These are phyloP conservation scores for Globisporangium mamillatum DNA, from an alignment of 352 stramenopile species.

Conservation along the genomic window DNA sequence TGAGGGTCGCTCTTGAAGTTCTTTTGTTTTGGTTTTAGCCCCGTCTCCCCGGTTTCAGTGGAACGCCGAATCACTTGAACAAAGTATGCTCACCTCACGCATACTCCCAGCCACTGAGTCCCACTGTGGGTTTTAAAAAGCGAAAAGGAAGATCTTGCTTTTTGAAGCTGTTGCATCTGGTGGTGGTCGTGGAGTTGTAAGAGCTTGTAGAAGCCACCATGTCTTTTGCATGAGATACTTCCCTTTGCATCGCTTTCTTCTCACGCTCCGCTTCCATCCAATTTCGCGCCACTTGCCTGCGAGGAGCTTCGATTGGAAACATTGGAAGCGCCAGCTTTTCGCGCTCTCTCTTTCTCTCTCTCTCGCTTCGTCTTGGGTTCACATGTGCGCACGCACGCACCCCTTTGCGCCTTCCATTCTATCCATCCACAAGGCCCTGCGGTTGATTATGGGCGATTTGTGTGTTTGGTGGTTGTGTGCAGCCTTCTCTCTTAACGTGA, in stretches of 20 bases:
- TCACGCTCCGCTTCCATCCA: neutral
- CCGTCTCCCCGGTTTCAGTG: conserved; percentile 5
- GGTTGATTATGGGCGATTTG: no score
- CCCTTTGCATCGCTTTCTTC: conserved; percentile 1
- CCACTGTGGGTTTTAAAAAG: neutral
- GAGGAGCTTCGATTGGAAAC: neutral
- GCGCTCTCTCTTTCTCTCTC: neutral
- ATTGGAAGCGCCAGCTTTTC: neutral
- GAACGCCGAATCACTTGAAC: neutral
- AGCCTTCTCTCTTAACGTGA: neutral
- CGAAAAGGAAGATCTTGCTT: conserved; percentile 4
- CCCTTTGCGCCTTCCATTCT: neutral
- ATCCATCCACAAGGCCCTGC: neutral
- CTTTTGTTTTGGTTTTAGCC: neutral
- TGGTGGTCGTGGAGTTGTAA: neutral
- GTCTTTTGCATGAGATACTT: neutral
- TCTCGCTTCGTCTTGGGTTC: neutral
- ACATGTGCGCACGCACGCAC: neutral
- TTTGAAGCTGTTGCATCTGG: neutral
- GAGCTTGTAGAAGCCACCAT: neutral
- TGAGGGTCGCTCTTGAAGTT: neutral
- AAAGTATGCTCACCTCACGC: neutral
- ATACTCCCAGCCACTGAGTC: neutral
- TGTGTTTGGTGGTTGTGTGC: neutral
- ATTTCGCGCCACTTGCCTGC: neutral